Evolutionary conservation across 306 rosid species (phyloP).

Genomic region (Cucurbita ficifolia): DNA sequence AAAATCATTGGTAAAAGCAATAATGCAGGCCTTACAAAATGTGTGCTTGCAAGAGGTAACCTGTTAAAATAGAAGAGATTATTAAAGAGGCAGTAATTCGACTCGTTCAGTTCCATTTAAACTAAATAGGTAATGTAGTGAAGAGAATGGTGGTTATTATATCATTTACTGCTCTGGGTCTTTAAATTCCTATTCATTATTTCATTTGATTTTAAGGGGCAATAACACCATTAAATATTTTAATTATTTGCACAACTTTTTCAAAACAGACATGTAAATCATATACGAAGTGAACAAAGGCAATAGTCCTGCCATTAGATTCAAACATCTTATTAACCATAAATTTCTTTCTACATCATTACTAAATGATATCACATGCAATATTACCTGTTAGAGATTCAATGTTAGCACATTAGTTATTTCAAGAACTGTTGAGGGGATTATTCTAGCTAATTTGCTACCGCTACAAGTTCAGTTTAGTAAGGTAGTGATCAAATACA

Average conservation of each 20-base stretch:
- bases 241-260: too few relatives aligned
- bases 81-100: not conserved
- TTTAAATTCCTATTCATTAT: too few relatives aligned
- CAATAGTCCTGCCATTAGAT: not conserved
- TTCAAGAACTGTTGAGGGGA: not conserved
- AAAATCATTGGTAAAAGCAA: conserved; percentile 43
- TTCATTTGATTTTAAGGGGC: too few relatives aligned
- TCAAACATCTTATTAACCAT: not conserved
- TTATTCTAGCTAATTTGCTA: not conserved
- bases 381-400: not conserved
- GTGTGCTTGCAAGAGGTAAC: conserved; percentile 71
- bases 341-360: not conserved
- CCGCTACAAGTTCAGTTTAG: not conserved
- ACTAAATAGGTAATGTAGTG: too few relatives aligned
- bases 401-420: not conserved
- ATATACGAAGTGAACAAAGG: not conserved
- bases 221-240: too few relatives aligned
- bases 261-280: too few relatives aligned
- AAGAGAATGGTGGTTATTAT: too few relatives aligned
- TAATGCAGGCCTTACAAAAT: conserved; percentile 73
- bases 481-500: not conserved
- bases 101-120: too few relatives aligned
- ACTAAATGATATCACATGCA: not conserved
- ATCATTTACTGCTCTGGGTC: too few relatives aligned
- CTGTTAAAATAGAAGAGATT: conserved; percentile 26